phyloP scores from a whole-genome alignment of 331 rosid genomes.

The Acacia pycnantha region DNA sequence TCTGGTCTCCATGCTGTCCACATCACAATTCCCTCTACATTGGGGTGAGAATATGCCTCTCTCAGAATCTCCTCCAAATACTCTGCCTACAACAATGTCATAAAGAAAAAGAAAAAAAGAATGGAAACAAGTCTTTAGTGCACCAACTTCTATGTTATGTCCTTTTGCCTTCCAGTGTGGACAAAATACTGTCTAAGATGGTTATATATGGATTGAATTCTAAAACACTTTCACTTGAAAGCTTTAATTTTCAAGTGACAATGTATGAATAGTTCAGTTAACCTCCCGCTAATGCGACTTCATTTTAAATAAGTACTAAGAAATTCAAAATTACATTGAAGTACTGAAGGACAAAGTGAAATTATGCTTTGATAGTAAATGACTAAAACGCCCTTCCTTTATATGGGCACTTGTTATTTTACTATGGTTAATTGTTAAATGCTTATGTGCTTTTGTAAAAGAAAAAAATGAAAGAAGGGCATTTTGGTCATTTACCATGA shows the following conservation, averaged over 20 bases:
- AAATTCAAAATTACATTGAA: too few relatives aligned
- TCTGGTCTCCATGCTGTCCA: slow-evolving; percentile 15
- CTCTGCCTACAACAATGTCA: not conserved
- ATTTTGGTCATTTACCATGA: too few relatives aligned
- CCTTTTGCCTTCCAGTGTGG: not conserved
- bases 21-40: slow-evolving; percentile 3
- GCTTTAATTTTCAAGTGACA: not conserved
- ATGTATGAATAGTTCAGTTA: not conserved
- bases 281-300: too few relatives aligned
- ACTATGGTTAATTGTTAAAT: too few relatives aligned
- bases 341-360: too few relatives aligned
- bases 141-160: not conserved
- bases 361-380: too few relatives aligned
- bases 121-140: not conserved
- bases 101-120: too few relatives aligned
- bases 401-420: too few relatives aligned
- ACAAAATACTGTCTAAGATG: not conserved
- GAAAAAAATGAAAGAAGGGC: too few relatives aligned
- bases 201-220: not conserved
- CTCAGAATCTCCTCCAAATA: slow-evolving; percentile 9
- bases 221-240: not conserved
- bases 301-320: too few relatives aligned
- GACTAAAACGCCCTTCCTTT: too few relatives aligned
- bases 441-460: too few relatives aligned
- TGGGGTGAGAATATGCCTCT: slow-evolving; percentile 13